Base-by-base conservation (phyloP, 352 stramenopile genomes). In the Phytophthora boehmeriae region DNA sequence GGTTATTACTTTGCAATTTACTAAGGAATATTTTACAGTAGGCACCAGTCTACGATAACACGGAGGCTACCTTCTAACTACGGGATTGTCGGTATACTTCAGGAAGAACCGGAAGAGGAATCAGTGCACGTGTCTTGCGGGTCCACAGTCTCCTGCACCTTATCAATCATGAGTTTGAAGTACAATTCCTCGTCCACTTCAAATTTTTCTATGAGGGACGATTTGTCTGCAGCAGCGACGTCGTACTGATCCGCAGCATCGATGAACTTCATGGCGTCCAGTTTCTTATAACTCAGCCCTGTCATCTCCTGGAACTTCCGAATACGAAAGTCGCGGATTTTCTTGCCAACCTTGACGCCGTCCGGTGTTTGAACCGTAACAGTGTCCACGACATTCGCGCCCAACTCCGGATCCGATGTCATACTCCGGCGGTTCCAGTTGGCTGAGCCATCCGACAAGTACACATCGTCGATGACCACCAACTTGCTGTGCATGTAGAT, bases 371-470 rank as follows among this genome's bases (percentile, higher is more conserved):
- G 38, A 0, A 75, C 54, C 1, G 38, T 28, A 11, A 72, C 49
- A 32, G 38, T 64, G 43, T 87, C 76, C 8, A 89, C 70, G 22
- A 87, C 44, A 38, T 84, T 83, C 5, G 71, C 75, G 0, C 49
- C 63, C 14, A 87, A 68, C 62, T 89, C 76, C 25, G 68, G 66
- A 52, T 89, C 79, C 6, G 62, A 77, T 8, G 75, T 87, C 76
- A 89, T 89, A 48, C 79, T 86, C 42, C 79, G 76, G 3, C 75
- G 66, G 52, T 87, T 87, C 79, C 75, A 89, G 61, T 89, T 89
- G 25, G 65, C 64, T 5, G 79, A 89, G 13, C 76, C 69, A 13
- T 72, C 48, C 6, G 72, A 72, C 1, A 89, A 34, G 42, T 76
- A 86, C 27, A 89, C 76, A 48, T 86, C 79, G 50, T 89, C 79